Evolutionary conservation across 2,329 filamentous ascomycete genomes (phyloP).

Genomic region (Chrysoporthe austroafricana): DNA sequence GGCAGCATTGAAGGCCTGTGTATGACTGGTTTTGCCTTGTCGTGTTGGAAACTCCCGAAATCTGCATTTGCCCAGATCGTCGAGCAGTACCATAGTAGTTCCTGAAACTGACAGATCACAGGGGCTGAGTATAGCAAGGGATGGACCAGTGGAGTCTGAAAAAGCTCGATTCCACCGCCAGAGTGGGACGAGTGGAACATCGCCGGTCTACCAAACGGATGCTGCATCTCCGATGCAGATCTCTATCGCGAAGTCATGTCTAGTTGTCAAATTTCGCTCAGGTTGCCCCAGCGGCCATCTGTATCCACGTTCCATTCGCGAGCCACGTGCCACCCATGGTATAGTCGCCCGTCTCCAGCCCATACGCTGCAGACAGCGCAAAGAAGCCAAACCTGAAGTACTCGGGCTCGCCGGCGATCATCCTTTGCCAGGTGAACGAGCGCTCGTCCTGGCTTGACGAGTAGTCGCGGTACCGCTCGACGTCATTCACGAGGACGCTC

Average conservation of each 20-base stretch:
- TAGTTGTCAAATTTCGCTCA: neutral
- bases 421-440: constrained; percentile 33
- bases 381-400: constrained; percentile 36
- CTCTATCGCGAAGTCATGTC: neutral
- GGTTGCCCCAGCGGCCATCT: constrained; percentile 24
- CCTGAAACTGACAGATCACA: neutral
- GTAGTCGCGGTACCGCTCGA: constrained; percentile 35
- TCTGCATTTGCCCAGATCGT: neutral
- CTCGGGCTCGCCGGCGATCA: constrained; percentile 28
- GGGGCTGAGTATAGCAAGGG: neutral
- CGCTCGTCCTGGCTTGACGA: constrained; percentile 29
- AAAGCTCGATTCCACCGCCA: too few species aligned
- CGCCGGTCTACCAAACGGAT: neutral
- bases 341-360: constrained; percentile 32
- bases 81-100: too few species aligned
- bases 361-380: constrained; percentile 33
- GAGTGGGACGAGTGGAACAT: neutral
- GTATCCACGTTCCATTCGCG: constrained; percentile 36
- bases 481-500: constrained; percentile 38
- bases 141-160: neutral
- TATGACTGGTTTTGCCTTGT: too few species aligned
- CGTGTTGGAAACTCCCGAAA: too few species aligned
- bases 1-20: too few species aligned
- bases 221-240: neutral
- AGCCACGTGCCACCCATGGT: constrained; percentile 36